Evolutionary conservation across 768 basidiomycete genomes (phyloP).

Genomic region (Gymnopilus dilepis): DNA sequence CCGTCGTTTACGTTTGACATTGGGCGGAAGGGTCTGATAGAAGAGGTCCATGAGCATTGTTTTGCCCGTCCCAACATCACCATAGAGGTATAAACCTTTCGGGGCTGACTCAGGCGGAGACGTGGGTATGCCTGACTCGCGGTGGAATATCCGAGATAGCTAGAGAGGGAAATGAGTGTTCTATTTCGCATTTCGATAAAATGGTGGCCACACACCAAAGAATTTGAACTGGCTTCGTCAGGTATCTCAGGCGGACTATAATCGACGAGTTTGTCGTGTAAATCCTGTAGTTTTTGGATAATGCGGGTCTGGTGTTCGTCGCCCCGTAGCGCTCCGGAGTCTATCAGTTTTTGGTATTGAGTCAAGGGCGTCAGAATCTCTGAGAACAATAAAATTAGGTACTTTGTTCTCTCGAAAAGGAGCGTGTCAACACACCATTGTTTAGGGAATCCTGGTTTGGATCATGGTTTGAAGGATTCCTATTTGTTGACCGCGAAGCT

Average conservation of each 20-base stretch:
- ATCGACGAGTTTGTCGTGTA: conserved; percentile 70
- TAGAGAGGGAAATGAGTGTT: conserved; percentile 31
- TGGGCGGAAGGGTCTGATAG: conserved; percentile 77
- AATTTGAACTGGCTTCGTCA: conserved; percentile 41
- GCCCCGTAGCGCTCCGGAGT: conserved; percentile 58
- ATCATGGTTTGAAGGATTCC: conserved; percentile 20
- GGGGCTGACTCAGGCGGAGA: conserved; percentile 62
- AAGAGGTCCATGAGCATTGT: conserved; percentile 99
- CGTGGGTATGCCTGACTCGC: conserved; percentile 40
- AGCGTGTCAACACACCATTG: conserved; percentile 22
- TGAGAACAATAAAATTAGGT: conserved; percentile 20
- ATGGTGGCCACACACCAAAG: conserved; percentile 38
- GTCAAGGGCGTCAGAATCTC: conserved; percentile 45
- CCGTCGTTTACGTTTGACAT: conserved; percentile 74
- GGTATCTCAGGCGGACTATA: conserved; percentile 77
- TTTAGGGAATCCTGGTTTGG: conserved; percentile 24
- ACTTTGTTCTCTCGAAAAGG: conserved; percentile 5
- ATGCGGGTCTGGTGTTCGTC: conserved; percentile 89
- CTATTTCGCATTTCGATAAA: conserved; percentile 16
- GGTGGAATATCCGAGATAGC: conserved; percentile 54
- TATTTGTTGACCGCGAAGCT: conserved; percentile 14
- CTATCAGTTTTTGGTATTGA: conserved; percentile 52
- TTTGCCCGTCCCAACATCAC: conserved; percentile 97
- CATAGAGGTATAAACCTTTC: conserved; percentile 93
- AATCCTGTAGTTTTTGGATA: conserved; percentile 77